Evolutionary conservation across 2,329 filamentous ascomycete species (phyloP), one percentile per base, ranked within the genome.

Genomic region (Curvularia verruculosa): DNA sequence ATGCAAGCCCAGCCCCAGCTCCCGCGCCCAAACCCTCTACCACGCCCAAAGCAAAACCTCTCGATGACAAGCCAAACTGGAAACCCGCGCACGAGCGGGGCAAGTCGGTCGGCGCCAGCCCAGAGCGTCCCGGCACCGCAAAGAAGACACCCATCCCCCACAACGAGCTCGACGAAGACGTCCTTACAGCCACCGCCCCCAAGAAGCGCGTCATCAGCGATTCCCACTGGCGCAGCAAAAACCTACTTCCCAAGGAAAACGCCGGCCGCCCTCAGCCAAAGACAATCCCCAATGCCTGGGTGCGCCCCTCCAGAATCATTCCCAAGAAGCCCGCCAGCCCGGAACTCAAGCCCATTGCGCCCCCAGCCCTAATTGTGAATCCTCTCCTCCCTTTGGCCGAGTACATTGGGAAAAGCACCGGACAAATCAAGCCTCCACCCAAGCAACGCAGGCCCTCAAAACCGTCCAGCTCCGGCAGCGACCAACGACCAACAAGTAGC

Each of bases 181-280:
- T 75, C 58, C 80, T 72, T 71, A 80, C 77, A 66, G 82, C 77
- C 72, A 86, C 82, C 48, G 86, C 91, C 44, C 94, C 94, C 15
- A 92, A 91, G 78, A 97, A 96, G 82, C 87, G 93, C 61, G 91
- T 98, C 52, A 87, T 97, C 59, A 97, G 93, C 74, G 94, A 98
- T 78, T 89, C 90, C 52, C 91, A 96, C 78, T 98, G 94, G 90
- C 75, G 75, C 56, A 86, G 86, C 77, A 88, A 87, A 70, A 69
- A 70, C 54, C 72, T 73, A 5, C 71, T 73, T 28, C 70, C 72
- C 4, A 76, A 77, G 39, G 71, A 74, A 13, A 43, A 49, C 28
- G 53, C 60, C 10, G 56, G 61, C 39, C 69, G 68, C n/a, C 65
- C 70, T 1, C 64, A 71, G 31, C 72, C 73, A 23, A 75, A 76